phyloP scores from a whole-genome alignment of 2,329 filamentous ascomycete species.

The Lachnellula willkommii region DNA sequence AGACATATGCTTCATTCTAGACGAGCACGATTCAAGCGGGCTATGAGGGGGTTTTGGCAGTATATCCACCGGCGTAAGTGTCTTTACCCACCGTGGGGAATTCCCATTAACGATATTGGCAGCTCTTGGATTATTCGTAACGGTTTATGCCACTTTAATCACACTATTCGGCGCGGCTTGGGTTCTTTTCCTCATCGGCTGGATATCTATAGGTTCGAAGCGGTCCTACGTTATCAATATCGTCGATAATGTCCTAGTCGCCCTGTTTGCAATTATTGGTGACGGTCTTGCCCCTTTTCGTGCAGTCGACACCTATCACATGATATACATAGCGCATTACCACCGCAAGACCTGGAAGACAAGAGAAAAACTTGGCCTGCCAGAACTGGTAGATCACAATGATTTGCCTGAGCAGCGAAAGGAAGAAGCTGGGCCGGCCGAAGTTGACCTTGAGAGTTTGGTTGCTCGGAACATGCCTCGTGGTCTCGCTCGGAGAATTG shows the following conservation, averaged over 20 bases:
- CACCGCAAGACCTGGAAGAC: slow-evolving; percentile 40
- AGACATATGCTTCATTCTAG: slow-evolving; percentile 80
- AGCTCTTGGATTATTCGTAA: slow-evolving; percentile 75
- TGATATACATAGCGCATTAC: slow-evolving; percentile 73
- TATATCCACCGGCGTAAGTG: slow-evolving; percentile 64
- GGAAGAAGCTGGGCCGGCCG: slow-evolving; percentile 35
- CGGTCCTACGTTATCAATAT: slow-evolving; percentile 65
- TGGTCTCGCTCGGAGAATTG: slow-evolving; percentile 16
- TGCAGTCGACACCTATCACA: slow-evolving; percentile 78
- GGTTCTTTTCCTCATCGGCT: slow-evolving; percentile 84
- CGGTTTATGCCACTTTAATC: slow-evolving; percentile 76
- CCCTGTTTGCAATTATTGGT: slow-evolving; percentile 63
- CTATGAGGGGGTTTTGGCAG: slow-evolving; percentile 72
- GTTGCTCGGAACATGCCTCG: slow-evolving; percentile 19
- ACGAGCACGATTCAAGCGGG: slow-evolving; percentile 70
- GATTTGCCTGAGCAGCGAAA: slow-evolving; percentile 48
- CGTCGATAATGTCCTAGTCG: slow-evolving; percentile 65
- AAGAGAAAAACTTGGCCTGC: slow-evolving; percentile 56
- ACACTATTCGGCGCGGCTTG: slow-evolving; percentile 79
- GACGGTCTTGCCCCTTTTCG: slow-evolving; percentile 70
- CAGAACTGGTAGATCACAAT: slow-evolving; percentile 46
- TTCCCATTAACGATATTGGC: background rate
- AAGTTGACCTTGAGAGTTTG: slow-evolving; percentile 35
- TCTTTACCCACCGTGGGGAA: background rate
- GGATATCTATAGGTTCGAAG: slow-evolving; percentile 73